Percentiles rank a stretch among this genome's conserved stretches.
Evolutionary conservation across 2,329 filamentous ascomycete species (phyloP).

Genomic region (Pestalotiopsis sp.): DNA sequence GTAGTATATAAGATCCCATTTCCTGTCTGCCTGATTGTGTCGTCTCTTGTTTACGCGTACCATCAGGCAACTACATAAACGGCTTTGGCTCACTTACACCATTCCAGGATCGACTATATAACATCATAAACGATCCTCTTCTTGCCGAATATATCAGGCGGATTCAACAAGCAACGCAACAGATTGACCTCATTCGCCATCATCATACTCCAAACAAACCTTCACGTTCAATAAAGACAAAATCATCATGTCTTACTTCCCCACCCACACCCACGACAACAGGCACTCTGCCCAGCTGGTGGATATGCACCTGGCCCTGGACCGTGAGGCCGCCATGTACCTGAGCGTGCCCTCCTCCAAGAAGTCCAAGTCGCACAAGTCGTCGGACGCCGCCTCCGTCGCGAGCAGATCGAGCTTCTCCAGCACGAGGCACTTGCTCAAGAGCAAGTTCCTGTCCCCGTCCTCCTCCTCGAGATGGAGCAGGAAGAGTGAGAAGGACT

Average conservation of each 20-base stretch:
- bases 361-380: slow-evolving; percentile 1
- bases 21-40: not conserved
- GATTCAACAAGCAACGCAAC: not conserved
- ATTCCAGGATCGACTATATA: not conserved
- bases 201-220: not conserved
- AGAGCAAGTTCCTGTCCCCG: not conserved
- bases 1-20: slow-evolving; percentile 1
- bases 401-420: not conserved
- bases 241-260: not conserved
- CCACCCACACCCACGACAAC: slow-evolving; percentile 1
- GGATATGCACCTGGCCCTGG: not conserved
- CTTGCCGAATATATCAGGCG: not conserved
- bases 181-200: not conserved
- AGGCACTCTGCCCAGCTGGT: slow-evolving; percentile 1
- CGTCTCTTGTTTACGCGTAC: not conserved
- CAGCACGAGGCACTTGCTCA: slow-evolving; percentile 10
- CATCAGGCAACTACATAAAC: not conserved
- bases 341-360: not conserved
- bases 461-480: not conserved
- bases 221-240: not conserved
- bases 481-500: not conserved
- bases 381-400: not conserved
- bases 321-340: not conserved
- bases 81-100: not conserved
- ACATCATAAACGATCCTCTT: not conserved